A percentile compares a stretch with the other conserved stretches of the same genome.
Conservation (phyloP, 2,329 filamentous ascomycete genomes). For the Pseudogymnoascus sp. region DNA sequence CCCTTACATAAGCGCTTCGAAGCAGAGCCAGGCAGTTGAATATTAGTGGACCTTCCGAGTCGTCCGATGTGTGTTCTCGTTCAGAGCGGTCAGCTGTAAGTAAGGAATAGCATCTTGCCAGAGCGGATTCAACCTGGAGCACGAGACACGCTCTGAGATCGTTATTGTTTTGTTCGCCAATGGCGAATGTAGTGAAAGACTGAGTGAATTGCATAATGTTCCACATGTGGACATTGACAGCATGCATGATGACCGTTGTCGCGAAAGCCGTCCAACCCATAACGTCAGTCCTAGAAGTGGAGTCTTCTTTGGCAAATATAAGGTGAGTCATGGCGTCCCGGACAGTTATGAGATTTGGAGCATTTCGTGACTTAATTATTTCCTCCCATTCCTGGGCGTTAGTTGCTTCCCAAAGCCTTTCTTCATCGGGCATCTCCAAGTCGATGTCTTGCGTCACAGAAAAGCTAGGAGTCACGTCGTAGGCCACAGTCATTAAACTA, state of each 20-base stretch:
- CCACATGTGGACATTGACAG: constrained; percentile 31
- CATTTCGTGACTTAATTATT: not conserved
- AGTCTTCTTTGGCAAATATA: not conserved
- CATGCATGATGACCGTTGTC: constrained; percentile 29
- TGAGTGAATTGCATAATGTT: constrained; percentile 28
- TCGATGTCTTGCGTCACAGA: constrained; percentile 4
- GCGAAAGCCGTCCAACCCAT: constrained; percentile 23
- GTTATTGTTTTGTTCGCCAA: not conserved
- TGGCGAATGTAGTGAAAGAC: constrained; percentile 20
- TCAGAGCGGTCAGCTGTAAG: not conserved
- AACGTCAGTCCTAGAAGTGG: not conserved
- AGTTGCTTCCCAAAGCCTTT: not conserved
- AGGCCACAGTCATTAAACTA: not conserved
- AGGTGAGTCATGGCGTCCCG: not conserved
- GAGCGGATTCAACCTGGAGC: not conserved
- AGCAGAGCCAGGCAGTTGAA: constrained; percentile 30
- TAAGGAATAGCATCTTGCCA: not conserved
- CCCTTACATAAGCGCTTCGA: constrained; percentile 27
- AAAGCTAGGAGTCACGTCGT: not conserved
- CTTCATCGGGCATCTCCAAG: not conserved
- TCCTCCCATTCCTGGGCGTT: not conserved
- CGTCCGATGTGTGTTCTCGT: constrained; percentile 10
- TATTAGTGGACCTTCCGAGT: constrained; percentile 15
- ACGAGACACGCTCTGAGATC: not conserved
- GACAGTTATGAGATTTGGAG: not conserved